These are phyloP conservation scores for Tulasnella calospora DNA, from an alignment of 768 basidiomycete genomes.

Conservation along the genomic window DNA sequence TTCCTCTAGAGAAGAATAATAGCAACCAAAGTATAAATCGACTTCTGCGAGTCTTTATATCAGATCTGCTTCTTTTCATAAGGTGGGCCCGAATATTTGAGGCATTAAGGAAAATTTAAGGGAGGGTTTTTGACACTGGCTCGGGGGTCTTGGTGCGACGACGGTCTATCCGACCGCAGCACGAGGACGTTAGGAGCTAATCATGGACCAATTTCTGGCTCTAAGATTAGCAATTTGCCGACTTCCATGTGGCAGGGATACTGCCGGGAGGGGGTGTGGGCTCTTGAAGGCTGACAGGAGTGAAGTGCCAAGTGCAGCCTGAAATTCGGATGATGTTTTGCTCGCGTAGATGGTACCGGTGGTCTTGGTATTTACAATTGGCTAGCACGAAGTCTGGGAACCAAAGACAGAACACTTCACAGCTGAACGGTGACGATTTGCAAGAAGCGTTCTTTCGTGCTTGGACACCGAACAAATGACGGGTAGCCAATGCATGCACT, in stretches of 20 bases:
- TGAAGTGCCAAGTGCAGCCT: background rate
- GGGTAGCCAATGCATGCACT: background rate
- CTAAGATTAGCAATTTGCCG: slow-evolving; percentile 1
- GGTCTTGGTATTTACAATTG: background rate
- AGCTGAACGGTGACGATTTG: background rate
- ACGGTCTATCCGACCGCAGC: background rate
- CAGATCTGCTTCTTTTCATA: background rate
- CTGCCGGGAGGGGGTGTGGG: background rate
- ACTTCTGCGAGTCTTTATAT: background rate
- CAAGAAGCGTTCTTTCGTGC: background rate
- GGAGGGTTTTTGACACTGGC: background rate
- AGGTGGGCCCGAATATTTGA: background rate
- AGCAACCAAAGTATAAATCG: background rate
- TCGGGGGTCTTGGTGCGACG: background rate
- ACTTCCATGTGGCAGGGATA: background rate
- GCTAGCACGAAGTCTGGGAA: background rate
- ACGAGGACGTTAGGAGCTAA: background rate
- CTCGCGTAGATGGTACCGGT: background rate
- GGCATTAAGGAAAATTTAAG: background rate
- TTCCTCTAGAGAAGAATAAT: background rate
- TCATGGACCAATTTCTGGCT: background rate
- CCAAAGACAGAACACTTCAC: background rate
- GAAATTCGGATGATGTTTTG: slow-evolving; percentile 10
- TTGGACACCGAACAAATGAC: background rate
- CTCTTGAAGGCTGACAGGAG: background rate